Base-by-base conservation (phyloP, 768 basidiomycete genomes). In the Boletus subcaerulescens region DNA sequence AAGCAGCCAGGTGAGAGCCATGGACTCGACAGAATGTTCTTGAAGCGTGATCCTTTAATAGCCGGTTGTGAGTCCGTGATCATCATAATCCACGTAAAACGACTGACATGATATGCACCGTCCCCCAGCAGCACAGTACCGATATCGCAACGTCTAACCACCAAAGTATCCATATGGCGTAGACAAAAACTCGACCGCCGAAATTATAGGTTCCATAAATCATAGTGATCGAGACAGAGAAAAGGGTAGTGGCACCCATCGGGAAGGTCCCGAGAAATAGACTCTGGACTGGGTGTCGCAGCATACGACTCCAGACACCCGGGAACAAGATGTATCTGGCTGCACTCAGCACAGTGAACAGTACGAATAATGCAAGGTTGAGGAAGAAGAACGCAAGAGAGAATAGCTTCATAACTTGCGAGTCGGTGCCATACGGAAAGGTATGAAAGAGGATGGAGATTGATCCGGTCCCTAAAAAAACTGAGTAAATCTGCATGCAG, bases 1-100 rank as follows among this genome's bases (percentile, higher is more conserved):
- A 31, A 92, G 82, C 9, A 91, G 73, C 89, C 89, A 91, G 20
- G 76, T 67, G 22, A 84, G 71, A 0, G 83, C 83, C 78, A 90
- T 80, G 2, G 71, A 64, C 41, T 78, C 72, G 6, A 85, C 62
- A 0, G 81, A 69, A 63, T 90, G 85, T 7, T 74, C 71, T 18
- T 91, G 86, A n/a, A 79, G 62, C 38, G 75, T 66, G 69, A 80
- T 68, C 83, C 80, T 88, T 78, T 1, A 32, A 3, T 5, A 14
- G 38, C 22, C 15, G 17, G 15, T 10, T 24, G 47, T 50, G 29
- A 38, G 50, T 42, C 57, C 38, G 35, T 46, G 57, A 33, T 68
- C 52, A 29, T 68, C 52, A 57, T 60, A 65, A n/a, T 61, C 39
- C 4, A 6, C 11, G 53, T 31, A 58, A 46, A 59, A 53, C 3